These are phyloP conservation scores for Scedosporium boydii DNA, from an alignment of 2,329 filamentous ascomycete species.

Conservation along the genomic window DNA sequence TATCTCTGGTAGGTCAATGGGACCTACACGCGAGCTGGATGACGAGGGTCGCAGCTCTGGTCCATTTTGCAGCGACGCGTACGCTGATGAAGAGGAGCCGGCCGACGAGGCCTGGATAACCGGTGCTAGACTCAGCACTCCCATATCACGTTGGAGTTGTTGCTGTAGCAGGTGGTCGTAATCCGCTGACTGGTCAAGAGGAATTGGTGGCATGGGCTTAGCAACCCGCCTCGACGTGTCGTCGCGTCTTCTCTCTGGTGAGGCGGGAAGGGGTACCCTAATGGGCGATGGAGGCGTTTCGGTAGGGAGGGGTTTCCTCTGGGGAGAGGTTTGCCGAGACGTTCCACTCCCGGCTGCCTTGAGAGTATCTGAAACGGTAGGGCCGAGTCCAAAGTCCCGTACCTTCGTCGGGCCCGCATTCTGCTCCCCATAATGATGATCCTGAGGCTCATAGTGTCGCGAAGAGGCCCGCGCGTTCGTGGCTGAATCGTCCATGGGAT, in stretches of 20 bases:
- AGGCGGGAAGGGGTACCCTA: constrained; percentile 51
- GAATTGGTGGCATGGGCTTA: not conserved
- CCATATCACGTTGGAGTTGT: constrained; percentile 55
- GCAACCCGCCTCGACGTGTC: constrained; percentile 12
- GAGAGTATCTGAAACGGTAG: constrained; percentile 40
- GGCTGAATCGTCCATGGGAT: constrained; percentile 70
- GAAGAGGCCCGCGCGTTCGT: constrained; percentile 61
- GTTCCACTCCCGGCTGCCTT: constrained; percentile 38
- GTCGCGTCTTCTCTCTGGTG: constrained; percentile 37
- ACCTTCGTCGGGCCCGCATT: constrained; percentile 43
- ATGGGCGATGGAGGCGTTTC: constrained; percentile 38
- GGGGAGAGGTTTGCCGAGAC: constrained; percentile 50
- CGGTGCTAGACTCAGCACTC: constrained; percentile 40
- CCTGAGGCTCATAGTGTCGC: constrained; percentile 35
- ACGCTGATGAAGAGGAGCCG: constrained; percentile 15
- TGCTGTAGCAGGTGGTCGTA: constrained; percentile 53
- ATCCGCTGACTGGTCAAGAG: constrained; percentile 37
- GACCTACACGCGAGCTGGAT: constrained; percentile 26
- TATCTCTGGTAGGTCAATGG: constrained; percentile 42
- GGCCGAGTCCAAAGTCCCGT: constrained; percentile 32
- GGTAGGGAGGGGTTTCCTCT: constrained; percentile 41
- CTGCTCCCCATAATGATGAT: constrained; percentile 43
- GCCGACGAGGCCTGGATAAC: constrained; percentile 18
- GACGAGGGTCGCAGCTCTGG: constrained; percentile 19
- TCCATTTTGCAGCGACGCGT: constrained; percentile 21